Percentiles rank a stretch among this genome's conserved stretches.
Conservation (phyloP, 1,284 basidiomycete genomes). For the Cryptococcus hybrid region DNA sequence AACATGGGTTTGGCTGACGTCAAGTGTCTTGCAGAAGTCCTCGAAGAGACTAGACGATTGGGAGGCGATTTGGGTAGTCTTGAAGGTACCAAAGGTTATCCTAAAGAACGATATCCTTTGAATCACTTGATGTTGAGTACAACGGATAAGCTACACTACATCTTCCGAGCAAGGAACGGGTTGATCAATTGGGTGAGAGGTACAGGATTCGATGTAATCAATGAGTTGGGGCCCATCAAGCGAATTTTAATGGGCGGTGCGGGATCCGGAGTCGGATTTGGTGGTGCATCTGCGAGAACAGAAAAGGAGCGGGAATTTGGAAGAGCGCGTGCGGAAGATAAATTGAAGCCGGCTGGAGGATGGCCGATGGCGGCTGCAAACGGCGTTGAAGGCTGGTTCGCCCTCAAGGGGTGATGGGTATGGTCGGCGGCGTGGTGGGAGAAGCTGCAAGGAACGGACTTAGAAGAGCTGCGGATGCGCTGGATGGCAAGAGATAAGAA, state of each 20-base stretch:
- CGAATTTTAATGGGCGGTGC: constrained; percentile 76
- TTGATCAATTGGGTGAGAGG: constrained; percentile 82
- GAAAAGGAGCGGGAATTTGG: constrained; percentile 21
- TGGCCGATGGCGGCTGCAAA: constrained; percentile 27
- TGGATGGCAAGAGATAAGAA: constrained; percentile 9
- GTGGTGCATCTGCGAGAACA: background rate
- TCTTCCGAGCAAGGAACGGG: constrained; percentile 66
- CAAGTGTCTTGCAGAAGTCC: constrained; percentile 63
- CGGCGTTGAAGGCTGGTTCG: constrained; percentile 36
- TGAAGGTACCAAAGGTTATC: constrained; percentile 71
- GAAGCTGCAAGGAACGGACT: constrained; percentile 33
- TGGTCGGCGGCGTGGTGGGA: constrained; percentile 29
- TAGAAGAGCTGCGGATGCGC: constrained; percentile 9
- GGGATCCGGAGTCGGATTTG: constrained; percentile 51
- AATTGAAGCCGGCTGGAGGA: constrained; percentile 10
- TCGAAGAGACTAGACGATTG: constrained; percentile 58
- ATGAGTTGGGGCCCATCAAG: constrained; percentile 81
- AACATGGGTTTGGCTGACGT: constrained; percentile 91
- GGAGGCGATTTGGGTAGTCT: constrained; percentile 84
- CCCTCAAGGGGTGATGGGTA: constrained; percentile 27
- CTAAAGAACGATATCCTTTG: constrained; percentile 72
- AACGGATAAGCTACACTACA: constrained; percentile 82
- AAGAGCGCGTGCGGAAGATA: constrained; percentile 18
- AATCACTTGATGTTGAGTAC: constrained; percentile 82
- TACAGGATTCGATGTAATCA: constrained; percentile 83